A percentile compares a stretch with the other conserved stretches of the same genome.
Evolutionary conservation across 371 early-diverging fungal genomes (phyloP).

Genomic region (Mortierella sp.): DNA sequence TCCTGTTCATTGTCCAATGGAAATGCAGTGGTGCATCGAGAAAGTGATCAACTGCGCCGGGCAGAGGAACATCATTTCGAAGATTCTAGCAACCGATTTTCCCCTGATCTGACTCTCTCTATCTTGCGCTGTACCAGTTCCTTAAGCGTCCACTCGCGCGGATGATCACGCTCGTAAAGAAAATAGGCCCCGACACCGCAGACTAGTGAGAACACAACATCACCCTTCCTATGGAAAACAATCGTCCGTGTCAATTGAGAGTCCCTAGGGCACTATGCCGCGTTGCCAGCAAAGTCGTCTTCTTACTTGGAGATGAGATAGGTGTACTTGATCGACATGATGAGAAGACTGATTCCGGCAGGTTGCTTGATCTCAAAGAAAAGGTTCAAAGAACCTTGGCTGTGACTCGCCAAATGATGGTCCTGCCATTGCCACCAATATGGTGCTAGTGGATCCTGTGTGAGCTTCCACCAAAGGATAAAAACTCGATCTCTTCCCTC

Average conservation of each 20-base stretch:
- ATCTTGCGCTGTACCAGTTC: slow-evolving; percentile 48
- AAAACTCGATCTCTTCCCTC: not conserved
- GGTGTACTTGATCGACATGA: slow-evolving; percentile 34
- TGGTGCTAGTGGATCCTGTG: not conserved
- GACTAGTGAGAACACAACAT: slow-evolving; percentile 42
- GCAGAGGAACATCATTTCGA: slow-evolving; percentile 10
- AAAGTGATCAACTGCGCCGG: not conserved
- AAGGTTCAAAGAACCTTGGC: too few relatives aligned
- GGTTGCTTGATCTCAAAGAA: too few relatives aligned
- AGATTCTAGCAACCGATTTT: slow-evolving; percentile 29
- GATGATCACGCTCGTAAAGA: slow-evolving; percentile 51
- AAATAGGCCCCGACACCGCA: slow-evolving; percentile 53
- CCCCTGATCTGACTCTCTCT: slow-evolving; percentile 30
- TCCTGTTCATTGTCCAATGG: not conserved
- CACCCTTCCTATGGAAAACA: slow-evolving; percentile 33
- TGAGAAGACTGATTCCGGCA: not conserved
- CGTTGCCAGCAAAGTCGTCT: too few relatives aligned
- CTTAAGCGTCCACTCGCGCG: slow-evolving; percentile 45
- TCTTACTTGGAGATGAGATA: slow-evolving; percentile 48
- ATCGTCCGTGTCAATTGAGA: too few relatives aligned
- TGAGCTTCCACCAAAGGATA: too few relatives aligned
- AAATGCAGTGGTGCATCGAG: not conserved
- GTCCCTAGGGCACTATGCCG: too few relatives aligned
- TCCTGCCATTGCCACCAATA: slow-evolving; percentile 13
- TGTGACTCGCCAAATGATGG: too few relatives aligned